Evolutionary conservation across 345 rosid species (phyloP).

Genomic region (Lepidium aucheri): DNA sequence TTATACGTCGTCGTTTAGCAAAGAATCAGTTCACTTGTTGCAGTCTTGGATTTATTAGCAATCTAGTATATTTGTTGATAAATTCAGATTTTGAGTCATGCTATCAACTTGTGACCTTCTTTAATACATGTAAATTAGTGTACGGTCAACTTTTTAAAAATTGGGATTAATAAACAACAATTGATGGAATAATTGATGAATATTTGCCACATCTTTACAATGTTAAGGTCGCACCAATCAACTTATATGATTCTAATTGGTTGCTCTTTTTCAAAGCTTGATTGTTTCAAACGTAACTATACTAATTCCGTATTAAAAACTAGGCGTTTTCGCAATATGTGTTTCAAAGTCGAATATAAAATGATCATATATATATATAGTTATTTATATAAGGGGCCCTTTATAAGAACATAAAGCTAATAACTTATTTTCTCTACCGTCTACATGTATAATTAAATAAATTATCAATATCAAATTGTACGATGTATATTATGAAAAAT

Average conservation of each 20-base stretch:
- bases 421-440: too few species aligned
- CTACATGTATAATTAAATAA: too few species aligned
- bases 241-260: not conserved
- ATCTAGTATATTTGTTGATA: not conserved
- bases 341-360: not conserved
- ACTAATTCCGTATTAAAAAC: too few species aligned
- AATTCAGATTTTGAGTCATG: not conserved
- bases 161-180: not conserved
- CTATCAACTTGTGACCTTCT: not conserved
- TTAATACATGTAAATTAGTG: not conserved
- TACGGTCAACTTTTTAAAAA: not conserved
- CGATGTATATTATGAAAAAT: not conserved
- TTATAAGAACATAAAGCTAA: not conserved
- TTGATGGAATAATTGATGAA: not conserved
- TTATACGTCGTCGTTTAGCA: not conserved
- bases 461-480: too few species aligned
- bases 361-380: too few species aligned
- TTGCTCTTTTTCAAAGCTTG: not conserved
- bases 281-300: not conserved
- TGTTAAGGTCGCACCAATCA: not conserved
- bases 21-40: not conserved
- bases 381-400: too few species aligned
- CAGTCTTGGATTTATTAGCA: not conserved
- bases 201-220: not conserved
- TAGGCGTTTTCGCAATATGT: not conserved